A percentile compares a stretch with the other conserved stretches of the same genome.
Evolutionary conservation across 2,329 filamentous ascomycete species (phyloP).

Genomic region (Juglanconis sp.): DNA sequence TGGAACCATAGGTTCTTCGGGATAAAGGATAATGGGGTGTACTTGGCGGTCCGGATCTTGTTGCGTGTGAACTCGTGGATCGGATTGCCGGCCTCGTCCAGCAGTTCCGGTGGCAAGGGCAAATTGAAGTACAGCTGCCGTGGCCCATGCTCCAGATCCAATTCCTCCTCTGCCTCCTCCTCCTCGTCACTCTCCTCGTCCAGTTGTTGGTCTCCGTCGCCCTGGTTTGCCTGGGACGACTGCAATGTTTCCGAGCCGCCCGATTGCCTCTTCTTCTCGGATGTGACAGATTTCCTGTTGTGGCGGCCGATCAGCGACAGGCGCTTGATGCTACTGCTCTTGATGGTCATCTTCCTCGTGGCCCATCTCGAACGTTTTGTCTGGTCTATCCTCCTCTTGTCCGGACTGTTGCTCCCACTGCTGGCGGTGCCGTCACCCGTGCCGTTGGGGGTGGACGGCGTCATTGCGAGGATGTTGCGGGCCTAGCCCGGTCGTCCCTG

Average conservation of each 20-base stretch:
- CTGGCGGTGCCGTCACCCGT: slow-evolving; percentile 12
- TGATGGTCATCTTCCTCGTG: slow-evolving; percentile 79
- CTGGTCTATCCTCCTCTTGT: slow-evolving; percentile 46
- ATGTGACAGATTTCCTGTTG: slow-evolving; percentile 56
- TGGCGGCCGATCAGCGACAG: slow-evolving; percentile 77
- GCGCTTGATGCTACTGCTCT: slow-evolving; percentile 75
- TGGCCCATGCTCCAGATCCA: slow-evolving; percentile 29
- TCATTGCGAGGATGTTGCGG: slow-evolving; percentile 36
- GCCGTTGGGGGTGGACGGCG: slow-evolving; percentile 20
- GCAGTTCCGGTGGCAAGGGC: slow-evolving; percentile 68
- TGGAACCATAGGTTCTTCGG: slow-evolving; percentile 98
- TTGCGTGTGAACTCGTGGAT: slow-evolving; percentile 73
- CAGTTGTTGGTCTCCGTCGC: slow-evolving; percentile 33
- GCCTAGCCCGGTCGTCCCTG: slow-evolving; percentile 41
- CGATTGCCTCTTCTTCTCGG: slow-evolving; percentile 66
- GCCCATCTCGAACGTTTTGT: slow-evolving; percentile 91
- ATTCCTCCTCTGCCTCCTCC: slow-evolving; percentile 34
- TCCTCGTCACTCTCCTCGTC: slow-evolving; percentile 33
- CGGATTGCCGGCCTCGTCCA: slow-evolving; percentile 79
- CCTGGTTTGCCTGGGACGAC: slow-evolving; percentile 27
- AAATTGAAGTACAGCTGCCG: slow-evolving; percentile 81
- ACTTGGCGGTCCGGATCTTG: slow-evolving; percentile 97
- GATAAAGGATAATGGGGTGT: slow-evolving; percentile 90
- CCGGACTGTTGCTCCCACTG: slow-evolving; percentile 20
- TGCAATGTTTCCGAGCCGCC: slow-evolving; percentile 27